Conservation (phyloP, 2,329 filamentous ascomycete genomes). For the Scedosporium aurantiacum region DNA sequence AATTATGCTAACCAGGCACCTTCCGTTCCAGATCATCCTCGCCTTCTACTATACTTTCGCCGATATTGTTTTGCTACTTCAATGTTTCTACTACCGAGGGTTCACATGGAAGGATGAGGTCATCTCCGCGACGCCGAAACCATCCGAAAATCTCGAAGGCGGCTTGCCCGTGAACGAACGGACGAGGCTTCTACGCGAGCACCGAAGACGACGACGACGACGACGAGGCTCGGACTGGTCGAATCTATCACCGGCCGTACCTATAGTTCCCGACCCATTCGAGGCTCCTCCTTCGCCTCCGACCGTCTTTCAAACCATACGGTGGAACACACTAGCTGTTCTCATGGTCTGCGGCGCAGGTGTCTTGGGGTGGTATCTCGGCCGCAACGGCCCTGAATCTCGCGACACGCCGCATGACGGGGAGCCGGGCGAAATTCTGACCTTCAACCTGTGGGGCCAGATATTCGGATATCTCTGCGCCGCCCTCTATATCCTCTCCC, state of each 20-base stretch:
- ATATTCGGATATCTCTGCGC: conserved; percentile 92
- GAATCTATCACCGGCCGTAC: conserved; percentile 69
- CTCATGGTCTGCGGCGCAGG: conserved; percentile 76
- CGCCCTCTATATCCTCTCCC: conserved; percentile 75
- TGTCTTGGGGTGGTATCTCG: conserved; percentile 75
- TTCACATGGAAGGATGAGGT: conserved; percentile 56
- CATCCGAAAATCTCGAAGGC: conserved; percentile 21
- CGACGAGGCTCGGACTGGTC: conserved; percentile 46
- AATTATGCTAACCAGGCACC: conserved; percentile 1
- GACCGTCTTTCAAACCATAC: conserved; percentile 43
- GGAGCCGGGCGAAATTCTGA: conserved; percentile 35
- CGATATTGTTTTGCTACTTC: conserved; percentile 74
- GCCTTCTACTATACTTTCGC: conserved; percentile 89
- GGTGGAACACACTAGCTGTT: conserved; percentile 68
- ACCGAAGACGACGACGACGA: conserved; percentile 26
- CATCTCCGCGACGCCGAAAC: conserved; percentile 18
- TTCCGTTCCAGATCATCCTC: conserved; percentile 55
- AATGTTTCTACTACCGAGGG: conserved; percentile 94
- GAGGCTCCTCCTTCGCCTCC: conserved; percentile 29
- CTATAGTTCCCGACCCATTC: conserved; percentile 47
- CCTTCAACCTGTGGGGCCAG: conserved; percentile 71
- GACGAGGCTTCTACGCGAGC: conserved; percentile 38
- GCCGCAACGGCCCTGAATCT: conserved; percentile 30
- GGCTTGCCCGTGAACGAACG: conserved; percentile 33
- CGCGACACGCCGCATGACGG: conserved; percentile 27